Evolutionary conservation across 148 eudicot genomes (phyloP).

Genomic region (Arctostaphylos glauca): DNA sequence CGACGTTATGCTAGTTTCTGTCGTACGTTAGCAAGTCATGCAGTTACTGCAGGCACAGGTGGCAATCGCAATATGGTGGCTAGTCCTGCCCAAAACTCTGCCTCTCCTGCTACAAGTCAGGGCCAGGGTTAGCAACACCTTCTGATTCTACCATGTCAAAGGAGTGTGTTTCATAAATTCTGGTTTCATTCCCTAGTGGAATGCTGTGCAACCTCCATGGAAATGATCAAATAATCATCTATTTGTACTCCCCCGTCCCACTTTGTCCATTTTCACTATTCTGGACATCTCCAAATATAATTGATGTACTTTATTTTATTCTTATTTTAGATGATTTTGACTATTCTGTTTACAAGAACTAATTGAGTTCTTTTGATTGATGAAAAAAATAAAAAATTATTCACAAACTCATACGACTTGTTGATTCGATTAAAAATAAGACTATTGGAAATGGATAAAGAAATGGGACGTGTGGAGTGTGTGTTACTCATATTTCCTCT

Average conservation of each 20-base stretch:
- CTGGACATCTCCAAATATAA: not conserved
- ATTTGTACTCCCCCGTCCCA: not conserved
- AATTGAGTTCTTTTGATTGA: not conserved
- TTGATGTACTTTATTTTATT: not conserved
- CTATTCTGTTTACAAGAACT: not conserved
- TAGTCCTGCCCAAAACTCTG: conserved; percentile 82
- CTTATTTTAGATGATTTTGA: too few species aligned
- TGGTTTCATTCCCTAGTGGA: not conserved
- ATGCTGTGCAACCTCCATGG: not conserved
- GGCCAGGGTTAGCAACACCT: conserved; percentile 45
- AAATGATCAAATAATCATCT: not conserved
- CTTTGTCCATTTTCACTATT: not conserved
- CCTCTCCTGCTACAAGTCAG: conserved; percentile 71
- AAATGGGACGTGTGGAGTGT: not conserved
- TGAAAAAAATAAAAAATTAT: not conserved
- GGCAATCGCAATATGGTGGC: conserved; percentile 84
- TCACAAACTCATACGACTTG: not conserved
- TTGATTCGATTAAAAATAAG: not conserved
- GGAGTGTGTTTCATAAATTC: not conserved
- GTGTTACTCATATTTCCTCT: not conserved
- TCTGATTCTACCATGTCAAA: not conserved
- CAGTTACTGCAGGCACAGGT: conserved; percentile 81
- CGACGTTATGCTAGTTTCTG: conserved; percentile 99
- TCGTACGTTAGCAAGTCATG: conserved; percentile 95
- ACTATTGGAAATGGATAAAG: not conserved